Evolutionary conservation across 495 filamentous ascomycete species (phyloP).

Genomic region (Chaetomium cochliodes): DNA sequence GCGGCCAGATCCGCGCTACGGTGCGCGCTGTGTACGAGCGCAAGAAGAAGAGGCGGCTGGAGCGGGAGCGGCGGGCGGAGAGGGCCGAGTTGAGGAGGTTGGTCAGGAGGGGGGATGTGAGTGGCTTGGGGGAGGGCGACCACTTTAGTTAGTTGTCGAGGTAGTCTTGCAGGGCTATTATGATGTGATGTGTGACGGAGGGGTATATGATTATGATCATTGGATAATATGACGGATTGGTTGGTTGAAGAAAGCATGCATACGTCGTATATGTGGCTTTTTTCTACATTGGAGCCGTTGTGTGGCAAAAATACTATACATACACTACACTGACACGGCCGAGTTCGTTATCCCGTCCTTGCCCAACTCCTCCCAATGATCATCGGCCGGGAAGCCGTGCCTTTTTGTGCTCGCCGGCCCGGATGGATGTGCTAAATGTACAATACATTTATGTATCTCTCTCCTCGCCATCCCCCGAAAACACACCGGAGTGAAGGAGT

Average conservation of each 20-base stretch:
- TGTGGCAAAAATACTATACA: conserved; percentile 21
- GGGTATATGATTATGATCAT: background rate
- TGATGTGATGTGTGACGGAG: too few species aligned
- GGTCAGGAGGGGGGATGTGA: conserved; percentile 43
- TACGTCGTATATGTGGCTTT: background rate
- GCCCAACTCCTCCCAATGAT: conserved; percentile 10
- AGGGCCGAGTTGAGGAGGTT: conserved; percentile 47
- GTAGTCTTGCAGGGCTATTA: background rate
- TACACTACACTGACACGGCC: conserved; percentile 16
- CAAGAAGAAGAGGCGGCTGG: conserved; percentile 68
- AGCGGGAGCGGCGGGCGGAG: conserved; percentile 54
- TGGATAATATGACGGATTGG: too few species aligned
- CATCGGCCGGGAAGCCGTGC: conserved; percentile 3
- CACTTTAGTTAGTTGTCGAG: conserved; percentile 49
- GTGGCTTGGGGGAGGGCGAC: conserved; percentile 47
- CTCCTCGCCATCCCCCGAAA: too few species aligned
- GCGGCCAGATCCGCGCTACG: conserved; percentile 68
- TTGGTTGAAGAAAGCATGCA: background rate
- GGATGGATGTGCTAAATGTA: conserved; percentile 12
- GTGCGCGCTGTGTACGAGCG: conserved; percentile 92
- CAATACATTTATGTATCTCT: conserved; percentile 1
- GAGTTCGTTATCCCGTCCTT: background rate
- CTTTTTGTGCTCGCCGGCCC: conserved; percentile 3
- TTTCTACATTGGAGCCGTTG: conserved; percentile 18
- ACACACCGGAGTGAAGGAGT: too few species aligned